Evolutionary conservation across 2,329 filamentous ascomycete species (phyloP).

Genomic region (Epichloe coenophiala): DNA sequence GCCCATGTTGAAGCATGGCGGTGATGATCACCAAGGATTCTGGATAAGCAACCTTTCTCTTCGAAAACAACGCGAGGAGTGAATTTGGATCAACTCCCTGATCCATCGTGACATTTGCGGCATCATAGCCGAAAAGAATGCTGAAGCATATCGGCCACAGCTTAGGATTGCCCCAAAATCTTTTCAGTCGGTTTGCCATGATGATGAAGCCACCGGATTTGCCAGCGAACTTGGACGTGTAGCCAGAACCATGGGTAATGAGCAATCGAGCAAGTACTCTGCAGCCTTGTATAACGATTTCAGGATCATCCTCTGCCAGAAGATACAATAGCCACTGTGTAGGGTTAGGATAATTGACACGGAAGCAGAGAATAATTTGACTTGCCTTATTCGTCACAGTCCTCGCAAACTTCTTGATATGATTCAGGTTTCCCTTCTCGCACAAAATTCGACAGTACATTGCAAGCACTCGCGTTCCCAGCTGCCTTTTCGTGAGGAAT

Average conservation of each 20-base stretch:
- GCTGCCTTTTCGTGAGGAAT: constrained; percentile 48
- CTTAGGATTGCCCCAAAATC: constrained; percentile 77
- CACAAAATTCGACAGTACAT: constrained; percentile 72
- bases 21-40: constrained; percentile 70
- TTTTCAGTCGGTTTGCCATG: constrained; percentile 66
- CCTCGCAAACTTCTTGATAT: constrained; percentile 77
- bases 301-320: constrained; percentile 71
- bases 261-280: constrained; percentile 77
- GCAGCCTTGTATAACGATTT: constrained; percentile 66
- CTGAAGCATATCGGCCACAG: constrained; percentile 84
- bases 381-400: constrained; percentile 87
- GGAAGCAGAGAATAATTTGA: not conserved
- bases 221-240: constrained; percentile 68
- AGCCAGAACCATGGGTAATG: constrained; percentile 66
- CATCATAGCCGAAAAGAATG: constrained; percentile 74
- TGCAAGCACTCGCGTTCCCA: constrained; percentile 61
- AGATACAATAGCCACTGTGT: constrained; percentile 78
- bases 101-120: constrained; percentile 60
- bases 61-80: constrained; percentile 61
- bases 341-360: constrained; percentile 7
- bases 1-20: constrained; percentile 74
- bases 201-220: constrained; percentile 83
- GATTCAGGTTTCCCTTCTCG: constrained; percentile 50
- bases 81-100: constrained; percentile 60
- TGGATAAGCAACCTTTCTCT: constrained; percentile 55